These are phyloP conservation scores for Tulasnella sp. DNA, from an alignment of 768 basidiomycete species.

Conservation along the genomic window DNA sequence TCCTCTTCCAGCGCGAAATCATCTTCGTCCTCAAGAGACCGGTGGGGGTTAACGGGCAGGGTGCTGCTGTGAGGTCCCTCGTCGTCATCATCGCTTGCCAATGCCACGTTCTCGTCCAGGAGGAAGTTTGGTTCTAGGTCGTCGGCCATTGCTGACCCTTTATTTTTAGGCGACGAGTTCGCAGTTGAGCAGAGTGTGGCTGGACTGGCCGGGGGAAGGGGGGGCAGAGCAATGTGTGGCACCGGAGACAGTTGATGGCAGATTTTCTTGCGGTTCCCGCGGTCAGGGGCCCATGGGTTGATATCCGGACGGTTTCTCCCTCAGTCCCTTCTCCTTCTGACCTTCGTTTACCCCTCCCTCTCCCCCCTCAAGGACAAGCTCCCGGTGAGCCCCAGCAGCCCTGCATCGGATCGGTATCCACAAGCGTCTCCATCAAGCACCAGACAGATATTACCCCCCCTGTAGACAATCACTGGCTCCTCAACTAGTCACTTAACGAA, in stretches of 20 bases:
- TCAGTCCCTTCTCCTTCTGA: constrained; percentile 8
- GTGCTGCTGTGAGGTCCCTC: constrained; percentile 32
- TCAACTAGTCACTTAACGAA: neutral
- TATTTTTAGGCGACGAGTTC: neutral
- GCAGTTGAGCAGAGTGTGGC: constrained; percentile 1
- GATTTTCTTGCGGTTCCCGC: constrained; percentile 9
- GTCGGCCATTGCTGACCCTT: constrained; percentile 47
- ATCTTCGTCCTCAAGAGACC: constrained; percentile 37
- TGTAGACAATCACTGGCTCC: no score
- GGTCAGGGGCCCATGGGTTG: constrained; percentile 5
- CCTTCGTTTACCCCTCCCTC: constrained; percentile 5
- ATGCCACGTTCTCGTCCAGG: constrained; percentile 60
- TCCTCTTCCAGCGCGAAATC: constrained; percentile 42
- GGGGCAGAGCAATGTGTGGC: neutral
- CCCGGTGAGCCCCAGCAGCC: neutral
- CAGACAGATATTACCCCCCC: neutral
- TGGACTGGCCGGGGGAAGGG: neutral
- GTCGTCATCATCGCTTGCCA: constrained; percentile 55
- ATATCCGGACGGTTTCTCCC: neutral
- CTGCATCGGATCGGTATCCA: constrained; percentile 12
- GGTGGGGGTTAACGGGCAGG: constrained; percentile 30
- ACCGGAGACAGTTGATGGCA: neutral
- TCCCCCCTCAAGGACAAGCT: constrained; percentile 1
- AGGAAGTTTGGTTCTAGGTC: constrained; percentile 83
- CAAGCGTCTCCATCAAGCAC: neutral